Evolutionary conservation across 805 yeast genomes (phyloP), one percentile per base, ranked within the genome.

Genomic region (Saturnispora sekii): DNA sequence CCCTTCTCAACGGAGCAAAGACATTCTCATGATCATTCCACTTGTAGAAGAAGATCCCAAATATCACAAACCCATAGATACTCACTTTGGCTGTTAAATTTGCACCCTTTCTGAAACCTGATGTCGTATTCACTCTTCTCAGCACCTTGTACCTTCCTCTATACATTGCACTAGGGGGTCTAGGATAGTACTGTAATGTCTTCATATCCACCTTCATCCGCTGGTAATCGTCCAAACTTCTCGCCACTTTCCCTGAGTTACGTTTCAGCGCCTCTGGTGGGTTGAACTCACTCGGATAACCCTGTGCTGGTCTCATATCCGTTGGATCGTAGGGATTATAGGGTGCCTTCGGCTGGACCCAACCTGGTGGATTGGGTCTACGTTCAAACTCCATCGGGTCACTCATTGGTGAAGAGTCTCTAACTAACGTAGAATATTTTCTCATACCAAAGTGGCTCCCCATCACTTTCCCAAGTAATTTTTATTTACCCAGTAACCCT

Each of bases 11-110:
- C 35, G 73, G 77, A 10, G 86, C 73, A 62, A 85, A 78, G 7
- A 82, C 77, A 55, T 85, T 80, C 46, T 85, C 90, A 50, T 75
- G 74, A 47, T 85, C 93, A 56, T 86, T 84, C 95, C 95, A 85
- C 43, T 87, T 67, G 59, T 80, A 75, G 63, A 84, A 79, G 59
- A 86, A 86, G 2, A 82, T 73, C 17, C 79, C 77, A 54, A 79
- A 81, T 1, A 74, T 58, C 21, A 75, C 62, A 7, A 81, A 61
- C 0, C 74, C 69, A 30, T 68, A 65, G 7, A 76, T 73, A 30
- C 77, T 53, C 8, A 73, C 55, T 34, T 71, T 69, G 0, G 81
- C 79, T 18, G 81, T 71, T 59, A 74, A 62, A 45, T 74, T 67
- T 6, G 83, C 74, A 5, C 93, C 94, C 15, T 67, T 65, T 49